A percentile compares a stretch with the other conserved stretches of the same genome.
Evolutionary conservation across 2,329 filamentous ascomycete genomes (phyloP).

Genomic region (Pseudopithomyces maydicus): DNA sequence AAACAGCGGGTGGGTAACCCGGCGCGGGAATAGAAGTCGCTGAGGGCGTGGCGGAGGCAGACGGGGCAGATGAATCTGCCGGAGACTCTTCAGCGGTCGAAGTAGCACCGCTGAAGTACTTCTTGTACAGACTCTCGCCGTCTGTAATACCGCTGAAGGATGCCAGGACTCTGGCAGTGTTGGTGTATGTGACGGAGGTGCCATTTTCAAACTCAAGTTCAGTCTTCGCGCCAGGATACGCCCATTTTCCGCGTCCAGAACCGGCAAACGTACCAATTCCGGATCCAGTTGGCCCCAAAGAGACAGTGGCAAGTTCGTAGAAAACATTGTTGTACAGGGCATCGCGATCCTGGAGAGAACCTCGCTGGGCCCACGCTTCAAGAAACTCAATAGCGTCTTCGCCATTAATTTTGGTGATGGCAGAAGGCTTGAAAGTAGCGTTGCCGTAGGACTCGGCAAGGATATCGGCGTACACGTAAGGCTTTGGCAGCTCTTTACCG

Average conservation of each 20-base stretch:
- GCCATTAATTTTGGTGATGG: constrained; percentile 63
- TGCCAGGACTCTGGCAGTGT: constrained; percentile 51
- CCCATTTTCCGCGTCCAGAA: constrained; percentile 47
- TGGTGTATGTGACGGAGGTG: constrained; percentile 45
- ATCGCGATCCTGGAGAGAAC: constrained; percentile 61
- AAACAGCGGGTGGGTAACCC: constrained; percentile 52
- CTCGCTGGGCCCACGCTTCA: constrained; percentile 53
- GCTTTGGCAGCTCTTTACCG: constrained; percentile 55
- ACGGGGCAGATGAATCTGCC: constrained; percentile 22
- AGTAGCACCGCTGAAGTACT: constrained; percentile 38
- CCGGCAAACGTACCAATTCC: constrained; percentile 53
- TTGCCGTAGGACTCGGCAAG: constrained; percentile 48
- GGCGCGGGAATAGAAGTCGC: constrained; percentile 40
- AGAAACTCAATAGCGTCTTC: constrained; percentile 57
- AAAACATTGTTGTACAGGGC: constrained; percentile 61
- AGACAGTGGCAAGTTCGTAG: constrained; percentile 51
- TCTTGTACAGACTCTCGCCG: constrained; percentile 49
- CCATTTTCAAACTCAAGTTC: constrained; percentile 54
- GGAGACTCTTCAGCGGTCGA: constrained; percentile 10
- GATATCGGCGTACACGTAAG: constrained; percentile 60
- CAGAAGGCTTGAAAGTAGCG: constrained; percentile 51
- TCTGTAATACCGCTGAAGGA: constrained; percentile 49
- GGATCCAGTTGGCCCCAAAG: constrained; percentile 46
- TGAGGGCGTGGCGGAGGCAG: constrained; percentile 23
- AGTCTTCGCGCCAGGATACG: constrained; percentile 51